Conservation (phyloP, 2,329 filamentous ascomycete species). For the Emericellopsis atlantica region DNA sequence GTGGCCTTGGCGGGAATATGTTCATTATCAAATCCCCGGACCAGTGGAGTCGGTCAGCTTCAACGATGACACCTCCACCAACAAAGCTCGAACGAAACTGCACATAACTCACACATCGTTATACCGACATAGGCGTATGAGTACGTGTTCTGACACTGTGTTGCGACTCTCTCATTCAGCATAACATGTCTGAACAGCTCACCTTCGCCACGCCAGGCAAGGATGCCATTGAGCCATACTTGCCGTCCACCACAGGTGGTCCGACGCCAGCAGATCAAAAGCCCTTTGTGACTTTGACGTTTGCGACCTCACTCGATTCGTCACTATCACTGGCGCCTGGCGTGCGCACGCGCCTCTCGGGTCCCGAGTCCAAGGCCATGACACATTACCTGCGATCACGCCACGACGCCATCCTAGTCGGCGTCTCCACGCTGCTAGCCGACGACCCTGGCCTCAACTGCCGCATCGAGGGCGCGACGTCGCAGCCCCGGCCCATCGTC, state of each 20-base stretch:
- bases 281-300: conserved; percentile 67
- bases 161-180: not conserved
- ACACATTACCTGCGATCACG: conserved; percentile 77
- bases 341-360: conserved; percentile 71
- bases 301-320: conserved; percentile 81
- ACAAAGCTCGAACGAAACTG: no score
- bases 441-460: conserved; percentile 84
- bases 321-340: conserved; percentile 66
- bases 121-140: no score
- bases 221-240: conserved; percentile 17
- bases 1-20: no score
- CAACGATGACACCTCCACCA: no score
- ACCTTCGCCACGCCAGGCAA: conserved; percentile 17
- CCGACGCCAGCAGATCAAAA: conserved; percentile 2
- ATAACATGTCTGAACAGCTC: conserved; percentile 19
- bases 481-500: conserved; percentile 69
- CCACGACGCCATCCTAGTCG: conserved; percentile 77
- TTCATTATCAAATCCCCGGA: no score
- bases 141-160: not conserved
- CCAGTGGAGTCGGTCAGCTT: no score
- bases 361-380: conserved; percentile 76
- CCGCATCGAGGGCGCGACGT: conserved; percentile 47
- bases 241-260: conserved; percentile 11
- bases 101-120: no score
- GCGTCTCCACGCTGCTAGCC: conserved; percentile 69